phyloP scores from a whole-genome alignment of 2,329 filamentous ascomycete genomes.

The Stemphylium vesicarium region DNA sequence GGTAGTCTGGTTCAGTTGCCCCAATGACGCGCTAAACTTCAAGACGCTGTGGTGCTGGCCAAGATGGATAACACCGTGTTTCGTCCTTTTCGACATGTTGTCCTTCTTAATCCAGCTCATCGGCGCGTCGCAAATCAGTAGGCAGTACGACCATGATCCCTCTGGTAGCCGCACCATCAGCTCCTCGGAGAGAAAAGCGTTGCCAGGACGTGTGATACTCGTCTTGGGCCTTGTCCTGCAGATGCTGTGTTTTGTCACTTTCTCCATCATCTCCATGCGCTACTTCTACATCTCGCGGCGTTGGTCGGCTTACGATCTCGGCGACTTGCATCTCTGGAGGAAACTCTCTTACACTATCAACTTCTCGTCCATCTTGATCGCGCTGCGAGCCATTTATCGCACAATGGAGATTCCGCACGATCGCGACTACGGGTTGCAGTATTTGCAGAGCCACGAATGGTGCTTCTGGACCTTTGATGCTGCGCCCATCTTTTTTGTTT shows the following conservation, averaged over 20 bases:
- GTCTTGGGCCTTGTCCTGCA: slow-evolving; percentile 59
- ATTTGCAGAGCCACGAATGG: slow-evolving; percentile 60
- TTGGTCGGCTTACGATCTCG: slow-evolving; percentile 42
- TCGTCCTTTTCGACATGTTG: slow-evolving; percentile 57
- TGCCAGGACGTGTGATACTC: slow-evolving; percentile 46
- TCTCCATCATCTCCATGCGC: slow-evolving; percentile 50
- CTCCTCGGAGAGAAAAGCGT: slow-evolving; percentile 35
- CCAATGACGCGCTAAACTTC: slow-evolving; percentile 50
- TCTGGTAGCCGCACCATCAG: slow-evolving; percentile 52
- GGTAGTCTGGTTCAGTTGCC: slow-evolving; percentile 52
- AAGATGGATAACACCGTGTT: slow-evolving; percentile 55
- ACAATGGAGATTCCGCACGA: slow-evolving; percentile 61
- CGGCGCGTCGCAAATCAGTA: slow-evolving; percentile 53
- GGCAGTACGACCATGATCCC: slow-evolving; percentile 36
- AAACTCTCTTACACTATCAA: slow-evolving; percentile 45
- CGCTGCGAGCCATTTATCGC: slow-evolving; percentile 61
- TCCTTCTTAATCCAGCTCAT: slow-evolving; percentile 56
- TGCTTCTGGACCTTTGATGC: slow-evolving; percentile 61
- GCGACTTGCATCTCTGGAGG: slow-evolving; percentile 46
- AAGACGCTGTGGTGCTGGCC: slow-evolving; percentile 52
- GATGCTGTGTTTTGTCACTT: slow-evolving; percentile 58
- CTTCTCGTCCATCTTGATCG: slow-evolving; percentile 37
- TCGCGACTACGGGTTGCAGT: slow-evolving; percentile 52
- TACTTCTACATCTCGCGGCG: slow-evolving; percentile 42
- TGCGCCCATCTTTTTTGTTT: slow-evolving; percentile 56